Evolutionary conservation across 2,329 filamentous ascomycete genomes (phyloP).

Genomic region (Malbranchea zuffiana): DNA sequence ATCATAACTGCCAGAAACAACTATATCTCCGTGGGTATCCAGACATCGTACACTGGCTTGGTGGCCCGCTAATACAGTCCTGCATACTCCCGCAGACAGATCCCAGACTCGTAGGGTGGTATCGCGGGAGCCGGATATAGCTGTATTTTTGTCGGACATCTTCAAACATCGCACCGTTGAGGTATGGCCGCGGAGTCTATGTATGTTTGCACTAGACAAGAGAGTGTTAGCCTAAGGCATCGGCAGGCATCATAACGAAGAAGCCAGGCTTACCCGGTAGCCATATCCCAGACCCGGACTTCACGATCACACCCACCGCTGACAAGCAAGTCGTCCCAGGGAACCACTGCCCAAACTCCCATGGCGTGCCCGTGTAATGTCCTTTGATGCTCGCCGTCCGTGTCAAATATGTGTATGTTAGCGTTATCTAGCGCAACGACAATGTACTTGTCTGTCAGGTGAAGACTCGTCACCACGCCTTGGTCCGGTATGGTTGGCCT

Average conservation of each 20-base stretch:
- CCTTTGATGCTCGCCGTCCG: slow-evolving; percentile 74
- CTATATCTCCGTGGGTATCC: slow-evolving; percentile 89
- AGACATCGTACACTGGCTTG: slow-evolving; percentile 98
- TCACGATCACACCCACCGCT: slow-evolving; percentile 95
- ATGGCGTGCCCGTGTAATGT: slow-evolving; percentile 93
- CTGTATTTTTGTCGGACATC: slow-evolving; percentile 89
- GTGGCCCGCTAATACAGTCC: slow-evolving; percentile 92
- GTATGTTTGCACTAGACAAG: slow-evolving; percentile 53
- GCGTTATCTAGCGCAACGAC: slow-evolving; percentile 96
- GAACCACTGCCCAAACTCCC: slow-evolving; percentile 99
- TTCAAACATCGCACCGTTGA: slow-evolving; percentile 94
- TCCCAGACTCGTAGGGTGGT: slow-evolving; percentile 95
- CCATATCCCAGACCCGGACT: slow-evolving; percentile 92
- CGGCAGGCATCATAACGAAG: not conserved
- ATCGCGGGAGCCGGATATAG: slow-evolving; percentile 91
- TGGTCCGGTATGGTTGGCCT: slow-evolving; percentile 92
- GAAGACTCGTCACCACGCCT: slow-evolving; percentile 89
- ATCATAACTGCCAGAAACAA: slow-evolving; percentile 97
- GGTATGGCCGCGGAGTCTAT: slow-evolving; percentile 85
- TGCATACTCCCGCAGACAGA: slow-evolving; percentile 82
- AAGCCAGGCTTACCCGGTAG: slow-evolving; percentile 57
- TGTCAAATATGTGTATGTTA: slow-evolving; percentile 96
- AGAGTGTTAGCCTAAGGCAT: slow-evolving; percentile 3
- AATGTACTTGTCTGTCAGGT: slow-evolving; percentile 91
- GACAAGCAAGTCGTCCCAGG: slow-evolving; percentile 89